These are phyloP conservation scores for Saccharomyces cerevisiae DNA, from an alignment of 805 yeast genomes.

Conservation along the genomic window DNA sequence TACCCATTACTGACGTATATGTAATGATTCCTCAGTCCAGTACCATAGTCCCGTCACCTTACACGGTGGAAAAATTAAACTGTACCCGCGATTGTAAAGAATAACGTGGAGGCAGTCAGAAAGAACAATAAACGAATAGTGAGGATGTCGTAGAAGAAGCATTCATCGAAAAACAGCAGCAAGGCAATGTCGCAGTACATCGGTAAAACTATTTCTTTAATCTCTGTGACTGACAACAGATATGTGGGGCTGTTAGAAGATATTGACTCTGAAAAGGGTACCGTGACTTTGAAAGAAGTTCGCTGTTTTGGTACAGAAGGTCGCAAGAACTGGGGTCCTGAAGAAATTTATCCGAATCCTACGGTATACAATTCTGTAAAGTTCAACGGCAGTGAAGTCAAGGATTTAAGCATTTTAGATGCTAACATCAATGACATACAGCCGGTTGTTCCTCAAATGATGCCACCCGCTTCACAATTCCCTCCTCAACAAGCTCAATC, in stretches of 20 bases:
- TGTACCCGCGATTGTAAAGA: neutral
- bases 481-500: slow-evolving; percentile 2
- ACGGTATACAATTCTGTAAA: slow-evolving; percentile 67
- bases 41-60: neutral
- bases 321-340: slow-evolving; percentile 58
- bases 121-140: neutral
- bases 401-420: slow-evolving; percentile 79
- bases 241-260: slow-evolving; percentile 84
- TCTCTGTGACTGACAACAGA: slow-evolving; percentile 36
- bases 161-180: neutral
- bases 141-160: neutral
- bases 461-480: slow-evolving; percentile 14
- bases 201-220: slow-evolving; percentile 55
- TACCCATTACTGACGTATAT: neutral
- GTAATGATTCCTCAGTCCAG: neutral
- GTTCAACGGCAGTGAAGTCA: slow-evolving; percentile 87
- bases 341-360: slow-evolving; percentile 65
- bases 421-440: slow-evolving; percentile 54
- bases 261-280: slow-evolving; percentile 83
- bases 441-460: slow-evolving; percentile 33
- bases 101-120: neutral
- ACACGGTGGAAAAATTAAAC: neutral
- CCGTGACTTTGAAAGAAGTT: slow-evolving; percentile 75
- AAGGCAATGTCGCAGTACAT: slow-evolving; percentile 76
- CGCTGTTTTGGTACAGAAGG: slow-evolving; percentile 90